Conservation (phyloP, 1,284 basidiomycete genomes). For the Phylloporus sp. region DNA sequence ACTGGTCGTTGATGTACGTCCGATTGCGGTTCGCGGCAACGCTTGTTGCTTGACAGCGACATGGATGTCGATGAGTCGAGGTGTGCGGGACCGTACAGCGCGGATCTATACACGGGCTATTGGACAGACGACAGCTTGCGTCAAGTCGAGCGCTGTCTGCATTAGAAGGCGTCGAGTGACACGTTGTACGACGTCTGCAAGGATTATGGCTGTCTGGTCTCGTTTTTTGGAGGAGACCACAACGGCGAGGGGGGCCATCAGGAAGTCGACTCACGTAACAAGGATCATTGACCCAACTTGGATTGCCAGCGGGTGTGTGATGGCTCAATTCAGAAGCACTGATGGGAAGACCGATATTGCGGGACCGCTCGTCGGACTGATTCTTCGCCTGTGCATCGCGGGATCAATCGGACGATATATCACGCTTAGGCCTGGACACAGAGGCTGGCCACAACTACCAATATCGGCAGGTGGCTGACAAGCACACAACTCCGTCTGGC, state of each 20-base stretch:
- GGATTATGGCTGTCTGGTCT: neutral
- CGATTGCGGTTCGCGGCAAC: conserved; percentile 65
- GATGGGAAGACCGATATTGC: neutral
- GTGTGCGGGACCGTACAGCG: neutral
- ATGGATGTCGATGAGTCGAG: conserved; percentile 13
- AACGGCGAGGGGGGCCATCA: neutral
- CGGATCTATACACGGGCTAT: conserved; percentile 5
- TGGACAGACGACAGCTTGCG: conserved; percentile 18
- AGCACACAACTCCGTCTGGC: neutral
- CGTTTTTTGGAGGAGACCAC: neutral
- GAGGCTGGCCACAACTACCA: neutral
- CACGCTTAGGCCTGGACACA: neutral
- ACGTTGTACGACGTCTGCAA: neutral
- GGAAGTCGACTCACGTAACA: conserved; percentile 7
- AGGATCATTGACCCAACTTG: conserved; percentile 11
- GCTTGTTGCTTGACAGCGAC: conserved; percentile 34
- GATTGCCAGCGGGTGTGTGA: neutral
- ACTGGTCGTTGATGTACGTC: conserved; percentile 78
- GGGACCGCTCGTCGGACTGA: conserved; percentile 1
- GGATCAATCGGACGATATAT: conserved; percentile 12
- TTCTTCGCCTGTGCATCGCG: conserved; percentile 18
- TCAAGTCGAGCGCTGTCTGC: conserved; percentile 8
- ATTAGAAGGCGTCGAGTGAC: conserved; percentile 1
- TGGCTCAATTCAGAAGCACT: conserved; percentile 4
- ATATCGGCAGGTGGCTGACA: neutral